Conservation (phyloP, 805 yeast genomes). For the Ogataea trehaloabstinens region DNA sequence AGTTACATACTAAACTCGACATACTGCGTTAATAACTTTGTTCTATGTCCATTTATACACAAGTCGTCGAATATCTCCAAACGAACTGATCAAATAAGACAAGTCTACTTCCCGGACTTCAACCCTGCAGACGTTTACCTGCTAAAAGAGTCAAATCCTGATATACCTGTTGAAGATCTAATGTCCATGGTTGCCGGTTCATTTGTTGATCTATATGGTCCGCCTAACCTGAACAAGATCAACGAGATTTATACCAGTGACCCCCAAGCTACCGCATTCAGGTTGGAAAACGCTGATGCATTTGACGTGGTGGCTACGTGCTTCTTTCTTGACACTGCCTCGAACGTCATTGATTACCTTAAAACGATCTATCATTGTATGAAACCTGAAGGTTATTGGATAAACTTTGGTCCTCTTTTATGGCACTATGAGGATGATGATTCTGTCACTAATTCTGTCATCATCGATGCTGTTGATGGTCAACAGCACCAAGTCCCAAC, state of each 20-base stretch:
- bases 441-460: constrained; percentile 24
- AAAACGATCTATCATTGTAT: constrained; percentile 46
- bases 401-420: constrained; percentile 65
- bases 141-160: constrained; percentile 34
- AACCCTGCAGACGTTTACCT: constrained; percentile 40
- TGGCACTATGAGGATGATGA: constrained; percentile 69
- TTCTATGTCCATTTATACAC: constrained; percentile 56
- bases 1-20: constrained; percentile 52
- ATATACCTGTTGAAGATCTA: constrained; percentile 43
- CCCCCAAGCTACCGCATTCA: constrained; percentile 39
- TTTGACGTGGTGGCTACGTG: constrained; percentile 53
- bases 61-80: constrained; percentile 44
- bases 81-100: constrained; percentile 48
- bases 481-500: constrained; percentile 26
- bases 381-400: constrained; percentile 50
- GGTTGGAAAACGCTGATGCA: constrained; percentile 35
- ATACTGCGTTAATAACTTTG: constrained; percentile 35
- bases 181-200: constrained; percentile 77
- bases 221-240: constrained; percentile 32
- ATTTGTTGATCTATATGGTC: constrained; percentile 66
- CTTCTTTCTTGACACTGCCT: constrained; percentile 64
- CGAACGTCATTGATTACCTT: constrained; percentile 57
- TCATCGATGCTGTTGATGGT: constrained; percentile 22
- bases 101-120: constrained; percentile 52
- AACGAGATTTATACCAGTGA: constrained; percentile 38